Conservation (phyloP, 345 rosid species). For the Salix brachista region DNA sequence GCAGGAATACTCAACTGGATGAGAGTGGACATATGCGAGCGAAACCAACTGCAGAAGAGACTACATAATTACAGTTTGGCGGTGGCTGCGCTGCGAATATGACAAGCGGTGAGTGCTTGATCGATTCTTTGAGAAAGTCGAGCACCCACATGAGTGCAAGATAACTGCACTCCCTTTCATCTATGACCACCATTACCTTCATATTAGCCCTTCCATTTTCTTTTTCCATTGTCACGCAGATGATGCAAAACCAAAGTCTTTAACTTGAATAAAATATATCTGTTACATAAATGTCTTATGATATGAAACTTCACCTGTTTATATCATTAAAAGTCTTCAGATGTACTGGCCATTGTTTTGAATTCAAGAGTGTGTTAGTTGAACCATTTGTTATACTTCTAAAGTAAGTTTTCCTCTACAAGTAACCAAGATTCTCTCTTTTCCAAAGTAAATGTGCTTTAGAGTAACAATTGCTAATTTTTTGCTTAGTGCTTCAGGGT, state of each 20-base stretch:
- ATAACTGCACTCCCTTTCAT: slow-evolving; percentile 44
- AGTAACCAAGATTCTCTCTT: background rate
- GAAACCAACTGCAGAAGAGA: slow-evolving; percentile 22
- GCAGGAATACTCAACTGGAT: slow-evolving; percentile 14
- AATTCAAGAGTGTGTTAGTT: background rate
- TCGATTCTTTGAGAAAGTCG: slow-evolving; percentile 35
- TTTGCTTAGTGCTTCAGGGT: too few species aligned
- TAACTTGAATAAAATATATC: too few species aligned
- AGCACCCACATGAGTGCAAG: slow-evolving; percentile 47
- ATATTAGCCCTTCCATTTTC: slow-evolving; percentile 18
- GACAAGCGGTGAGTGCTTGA: slow-evolving; percentile 22
- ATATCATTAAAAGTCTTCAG: too few species aligned
- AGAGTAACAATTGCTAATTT: too few species aligned
- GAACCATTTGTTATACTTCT: background rate
- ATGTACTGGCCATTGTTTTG: background rate
- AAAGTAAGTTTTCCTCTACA: background rate
- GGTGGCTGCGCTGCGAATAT: slow-evolving; percentile 37
- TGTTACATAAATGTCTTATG: too few species aligned
- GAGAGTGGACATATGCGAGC: slow-evolving; percentile 33
- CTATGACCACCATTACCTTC: slow-evolving; percentile 55
- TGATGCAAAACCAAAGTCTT: background rate
- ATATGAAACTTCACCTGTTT: too few species aligned
- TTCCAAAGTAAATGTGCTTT: too few species aligned
- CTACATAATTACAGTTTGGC: background rate
- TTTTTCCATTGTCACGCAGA: slow-evolving; percentile 1